phyloP scores from a whole-genome alignment of 2,329 filamentous ascomycete genomes.

The Coniella vitis region DNA sequence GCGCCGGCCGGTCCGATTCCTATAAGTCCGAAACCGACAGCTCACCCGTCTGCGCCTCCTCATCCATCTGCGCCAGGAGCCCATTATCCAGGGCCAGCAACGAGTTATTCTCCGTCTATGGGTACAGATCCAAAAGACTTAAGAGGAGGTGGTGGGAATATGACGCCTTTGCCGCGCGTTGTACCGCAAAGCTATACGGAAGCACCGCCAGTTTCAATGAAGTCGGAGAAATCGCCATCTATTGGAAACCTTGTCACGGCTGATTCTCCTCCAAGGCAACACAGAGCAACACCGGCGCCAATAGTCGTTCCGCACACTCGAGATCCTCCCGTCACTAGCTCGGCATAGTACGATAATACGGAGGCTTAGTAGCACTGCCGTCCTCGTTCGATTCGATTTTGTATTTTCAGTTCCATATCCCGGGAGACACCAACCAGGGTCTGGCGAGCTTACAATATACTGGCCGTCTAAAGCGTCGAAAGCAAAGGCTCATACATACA shows the following conservation, averaged over 20 bases:
- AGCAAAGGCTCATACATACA: no score
- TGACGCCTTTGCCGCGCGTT: neutral
- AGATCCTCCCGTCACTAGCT: constrained; percentile 13
- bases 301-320: constrained; percentile 2
- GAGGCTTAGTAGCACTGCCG: no score
- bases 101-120: neutral
- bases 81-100: neutral
- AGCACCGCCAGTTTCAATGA: neutral
- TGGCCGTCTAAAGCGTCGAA: no score
- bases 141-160: constrained; percentile 3
- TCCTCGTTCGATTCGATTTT: neutral
- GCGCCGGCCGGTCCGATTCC: constrained; percentile 20
- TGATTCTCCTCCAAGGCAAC: constrained; percentile 7
- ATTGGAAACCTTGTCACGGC: constrained; percentile 17
- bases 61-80: neutral
- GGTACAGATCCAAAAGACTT: constrained; percentile 4
- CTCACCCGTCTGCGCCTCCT: neutral
- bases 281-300: neutral
- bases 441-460: no score
- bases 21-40: constrained; percentile 16
- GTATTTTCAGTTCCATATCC: neutral
- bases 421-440: neutral
- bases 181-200: constrained; percentile 5
- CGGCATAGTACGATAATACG: neutral
- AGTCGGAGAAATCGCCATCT: constrained; percentile 16